Conservation (phyloP, 78 protist genomes). For the Parvularia atlantis region DNA sequence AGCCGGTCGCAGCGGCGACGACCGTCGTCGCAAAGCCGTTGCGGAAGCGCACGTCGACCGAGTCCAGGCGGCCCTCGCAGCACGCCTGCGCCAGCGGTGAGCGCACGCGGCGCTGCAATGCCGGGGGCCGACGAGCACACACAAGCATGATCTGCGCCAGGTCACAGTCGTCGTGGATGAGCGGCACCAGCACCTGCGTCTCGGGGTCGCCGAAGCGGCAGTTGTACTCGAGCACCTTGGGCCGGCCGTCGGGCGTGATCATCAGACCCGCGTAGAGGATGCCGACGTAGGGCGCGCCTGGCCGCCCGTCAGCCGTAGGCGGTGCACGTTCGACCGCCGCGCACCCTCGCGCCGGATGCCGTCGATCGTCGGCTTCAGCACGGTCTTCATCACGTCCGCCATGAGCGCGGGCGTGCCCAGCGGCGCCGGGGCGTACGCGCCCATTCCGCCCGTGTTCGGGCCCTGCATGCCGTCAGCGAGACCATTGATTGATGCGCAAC, state of each 20-base stretch:
- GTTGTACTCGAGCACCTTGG: constrained; percentile 61
- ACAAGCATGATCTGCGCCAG: not conserved
- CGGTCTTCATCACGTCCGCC: not conserved
- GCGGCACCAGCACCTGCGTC: constrained; percentile 63
- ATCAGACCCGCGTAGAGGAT: constrained; percentile 70
- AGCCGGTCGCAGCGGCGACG: constrained; percentile 57
- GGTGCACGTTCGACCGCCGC: not conserved
- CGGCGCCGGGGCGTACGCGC: constrained; percentile 81
- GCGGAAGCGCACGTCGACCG: constrained; percentile 13
- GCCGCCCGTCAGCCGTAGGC: too few relatives aligned
- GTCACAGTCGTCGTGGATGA: constrained; percentile 22
- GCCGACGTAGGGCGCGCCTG: constrained; percentile 69
- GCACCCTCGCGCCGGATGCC: constrained; percentile 52
- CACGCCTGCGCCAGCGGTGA: constrained; percentile 32
- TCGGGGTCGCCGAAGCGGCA: constrained; percentile 86
- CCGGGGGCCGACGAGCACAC: too few relatives aligned
- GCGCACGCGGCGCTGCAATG: too few relatives aligned
- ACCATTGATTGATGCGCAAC: not conserved
- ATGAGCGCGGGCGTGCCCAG: constrained; percentile 14
- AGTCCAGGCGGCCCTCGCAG: constrained; percentile 43
- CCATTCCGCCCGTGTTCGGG: constrained; percentile 79
- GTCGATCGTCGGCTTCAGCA: constrained; percentile 63
- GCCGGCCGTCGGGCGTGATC: constrained; percentile 26
- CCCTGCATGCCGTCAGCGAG: constrained; percentile 9
- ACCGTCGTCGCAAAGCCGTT: constrained; percentile 23